Evolutionary conservation across 306 rosid species (phyloP), one percentile per base, ranked within the genome.

Genomic region (Glycine tomentella): DNA sequence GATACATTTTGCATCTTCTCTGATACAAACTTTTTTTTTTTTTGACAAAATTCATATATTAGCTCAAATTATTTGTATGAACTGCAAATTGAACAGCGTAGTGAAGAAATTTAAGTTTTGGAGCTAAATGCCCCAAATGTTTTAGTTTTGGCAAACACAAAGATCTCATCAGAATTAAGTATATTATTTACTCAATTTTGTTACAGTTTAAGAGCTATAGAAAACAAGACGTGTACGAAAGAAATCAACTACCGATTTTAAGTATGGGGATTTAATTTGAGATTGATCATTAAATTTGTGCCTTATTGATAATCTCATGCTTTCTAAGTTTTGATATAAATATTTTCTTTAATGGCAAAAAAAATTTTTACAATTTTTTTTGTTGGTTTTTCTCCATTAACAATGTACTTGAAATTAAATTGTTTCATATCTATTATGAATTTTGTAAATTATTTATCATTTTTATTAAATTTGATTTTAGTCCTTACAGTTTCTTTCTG

Each of bases 51-150:
- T 25, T 59, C 66, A 20, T 25, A 9, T 3, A 9, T 20, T 17
- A 16, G 16, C n/a, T 42, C 53, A 16, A 66, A 40, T 44, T 15
- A 67, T 67, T 67, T 67, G 72, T 42, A n/a, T 40, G 73, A 44
- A 55, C 73, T 44, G 36, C 15, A 68, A 67, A 67, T 68, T 44
- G 55, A 68, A 44, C 9, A 9, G 46, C 31, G 15, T 20, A 69
- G 31, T 13, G 57, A 52, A 52, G 57, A 52, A 52, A 56, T 56
- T 11, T 56, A 15, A 56, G 10, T 17, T 56, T 3, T 56, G 11
- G 4, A 16, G 63, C 33, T 57, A 57, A 57, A 57, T 7, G 59
- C 20, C 59, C 25, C 8, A 55, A 15, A 55, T 50, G 15, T 53
- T 53, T 53, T n/a, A 53, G 17, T 53, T 53, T 53, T 53, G 17